Base-by-base conservation (phyloP, 2,329 filamentous ascomycete genomes). In the Teratosphaeria nubilosa region DNA sequence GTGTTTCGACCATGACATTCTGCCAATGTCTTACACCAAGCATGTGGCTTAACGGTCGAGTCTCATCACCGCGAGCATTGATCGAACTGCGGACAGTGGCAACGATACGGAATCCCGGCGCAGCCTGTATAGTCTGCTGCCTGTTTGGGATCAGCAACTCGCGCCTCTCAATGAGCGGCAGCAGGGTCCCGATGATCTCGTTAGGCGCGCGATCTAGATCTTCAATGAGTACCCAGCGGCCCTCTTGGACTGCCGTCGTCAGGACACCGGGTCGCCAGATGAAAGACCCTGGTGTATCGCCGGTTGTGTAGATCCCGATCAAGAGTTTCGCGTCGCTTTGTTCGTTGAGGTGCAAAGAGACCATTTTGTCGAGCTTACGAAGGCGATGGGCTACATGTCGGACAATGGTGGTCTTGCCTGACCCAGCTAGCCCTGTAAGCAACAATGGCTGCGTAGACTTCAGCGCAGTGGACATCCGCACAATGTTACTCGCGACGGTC, bases 241-340 rank as follows among this genome's bases (percentile, higher is more conserved):
- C 95, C 77, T 99, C 92, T 68, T 83, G 86, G 2, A 97, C 91
- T 37, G 95, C 95, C 31, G 90, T 95, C 0, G 94, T 96, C 65
- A 99, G 77, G 22, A 97, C 89, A 74, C 94, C 94, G 2, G 94
- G 84, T 60, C 89, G 85, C 94, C 94, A 99, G 55, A 84, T 83
- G 70, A 99, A 99, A 10, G 89, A 91, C 1, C 91, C 91, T 1
- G 91, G 91, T 60, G 86, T 88, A 16, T 87, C 84, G 59, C 91
- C 91, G 24, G 91, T 94, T 1, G 92, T 89, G 74, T 99, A 97
- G 70, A 97, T 84, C 3, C 94, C 94, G 62, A 99, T 84, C 48
- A 99, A 83, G 77, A 95, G 88, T 73, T 99, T 99, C 0, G 92
- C 91, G 74, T 99, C 94, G 2, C 91, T 97, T 73, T 99, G 95